Evolutionary conservation across 2,329 filamentous ascomycete species (phyloP), one percentile per base, ranked within the genome.

Genomic region (Ophiocordyceps australis): DNA sequence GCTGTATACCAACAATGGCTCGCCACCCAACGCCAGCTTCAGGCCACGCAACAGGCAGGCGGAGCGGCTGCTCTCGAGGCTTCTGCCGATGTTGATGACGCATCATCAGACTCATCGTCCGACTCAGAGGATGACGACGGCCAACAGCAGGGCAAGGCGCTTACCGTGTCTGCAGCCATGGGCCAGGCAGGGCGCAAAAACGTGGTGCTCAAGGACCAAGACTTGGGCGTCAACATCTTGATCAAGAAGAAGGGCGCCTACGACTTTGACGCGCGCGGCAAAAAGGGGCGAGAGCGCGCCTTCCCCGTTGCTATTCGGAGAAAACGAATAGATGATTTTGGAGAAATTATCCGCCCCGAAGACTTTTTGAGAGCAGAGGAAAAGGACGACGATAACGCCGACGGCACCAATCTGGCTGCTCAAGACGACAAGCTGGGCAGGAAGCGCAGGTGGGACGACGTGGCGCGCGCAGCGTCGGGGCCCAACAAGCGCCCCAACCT

Each of bases 301-400:
- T 95, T 94, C 43, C 89, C 89, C 0, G 74, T 91, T 27, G 69
- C 85, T 1, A 69, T 85, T 14, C 73, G 82, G 26, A 65, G 80
- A 39, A 78, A 73, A 45, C 73, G 82, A 26, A 70, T 65, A 17
- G 89, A 95, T 43, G 86, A 94, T 35, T 98, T 89, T 50, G 89
- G 89, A 30, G 89, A 98, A 35, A 55, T 91, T 11, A 94, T 98
- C 38, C 72, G 83, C 28, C 80, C 86, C 0, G 89, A 95, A 46
- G 89, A 98, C 35, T 98, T 86, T 43, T 63, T 94, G 2, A 70
- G 85, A 30, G 86, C 85, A 0, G 89, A 98, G 44, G 89, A 95
- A 50, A 74, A 82, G 30, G 82, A 92, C 30, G 65, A 71, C 12
- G 75, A 80, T 21, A 69, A 67, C 9, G 67, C 74, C 26, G 71